These are phyloP conservation scores for Delonix regia DNA, from an alignment of 306 rosid species.

Conservation along the genomic window DNA sequence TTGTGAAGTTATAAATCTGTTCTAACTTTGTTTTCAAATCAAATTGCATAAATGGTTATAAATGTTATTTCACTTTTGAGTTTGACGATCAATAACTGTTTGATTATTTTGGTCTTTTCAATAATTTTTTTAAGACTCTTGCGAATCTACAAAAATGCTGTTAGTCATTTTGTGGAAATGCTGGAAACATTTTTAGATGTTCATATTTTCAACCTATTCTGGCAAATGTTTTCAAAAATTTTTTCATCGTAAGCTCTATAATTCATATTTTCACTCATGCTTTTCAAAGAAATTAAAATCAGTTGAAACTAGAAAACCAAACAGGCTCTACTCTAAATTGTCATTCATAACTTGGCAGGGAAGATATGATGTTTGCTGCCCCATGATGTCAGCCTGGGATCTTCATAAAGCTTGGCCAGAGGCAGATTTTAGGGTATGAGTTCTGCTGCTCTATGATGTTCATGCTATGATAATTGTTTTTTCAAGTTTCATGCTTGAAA, in stretches of 20 bases:
- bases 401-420: slow-evolving; percentile 99
- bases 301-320: too few species aligned
- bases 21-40: not conserved
- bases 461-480: slow-evolving; percentile 28
- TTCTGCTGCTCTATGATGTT: not conserved
- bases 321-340: not conserved
- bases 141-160: not conserved
- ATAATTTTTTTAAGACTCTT: not conserved
- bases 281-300: not conserved
- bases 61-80: not conserved
- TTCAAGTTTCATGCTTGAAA: slow-evolving; percentile 8
- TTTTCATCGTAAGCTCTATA: not conserved
- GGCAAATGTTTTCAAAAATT: not conserved
- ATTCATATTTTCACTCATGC: not conserved
- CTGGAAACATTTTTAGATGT: not conserved
- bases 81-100: not conserved
- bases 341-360: slow-evolving; percentile 58
- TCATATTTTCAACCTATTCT: not conserved
- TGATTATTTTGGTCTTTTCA: not conserved
- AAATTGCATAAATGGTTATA: not conserved
- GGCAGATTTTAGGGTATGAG: slow-evolving; percentile 75
- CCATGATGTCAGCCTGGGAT: slow-evolving; percentile 99
- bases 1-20: not conserved
- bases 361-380: slow-evolving; percentile 92
- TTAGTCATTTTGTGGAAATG: not conserved